These are phyloP conservation scores for Globisporangium yorkense DNA, from an alignment of 352 stramenopile genomes.

Conservation along the genomic window DNA sequence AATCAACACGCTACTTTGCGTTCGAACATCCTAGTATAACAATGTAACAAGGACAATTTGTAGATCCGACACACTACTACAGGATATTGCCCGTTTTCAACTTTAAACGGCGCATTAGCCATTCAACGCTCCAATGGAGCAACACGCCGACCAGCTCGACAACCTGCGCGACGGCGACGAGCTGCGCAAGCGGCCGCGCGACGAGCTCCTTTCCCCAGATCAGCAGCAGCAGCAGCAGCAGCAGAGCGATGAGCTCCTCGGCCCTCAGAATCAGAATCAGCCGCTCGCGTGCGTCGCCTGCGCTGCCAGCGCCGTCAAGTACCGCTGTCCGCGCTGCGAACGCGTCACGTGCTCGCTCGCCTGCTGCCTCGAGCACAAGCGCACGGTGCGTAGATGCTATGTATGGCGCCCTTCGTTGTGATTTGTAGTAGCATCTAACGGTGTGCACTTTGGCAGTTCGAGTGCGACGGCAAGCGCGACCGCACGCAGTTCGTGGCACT, in stretches of 20 bases:
- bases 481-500: conserved; percentile 73
- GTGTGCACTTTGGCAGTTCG: conserved; percentile 27
- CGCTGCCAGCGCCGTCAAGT: conserved; percentile 56
- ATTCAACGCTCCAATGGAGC: background rate
- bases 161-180: conserved; percentile 1
- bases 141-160: background rate
- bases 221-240: conserved; percentile 12
- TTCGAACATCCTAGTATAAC: too few species aligned
- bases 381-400: conserved; percentile 31
- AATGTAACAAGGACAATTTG: too few species aligned
- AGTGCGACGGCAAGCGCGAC: conserved; percentile 78
- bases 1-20: too few species aligned
- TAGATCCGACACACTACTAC: too few species aligned
- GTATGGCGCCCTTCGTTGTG: background rate
- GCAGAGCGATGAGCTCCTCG: background rate
- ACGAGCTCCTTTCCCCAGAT: background rate
- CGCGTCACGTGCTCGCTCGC: conserved; percentile 75
- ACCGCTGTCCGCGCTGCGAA: conserved; percentile 80
- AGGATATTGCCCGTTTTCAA: background rate
- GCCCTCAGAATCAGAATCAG: background rate
- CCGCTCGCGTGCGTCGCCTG: conserved; percentile 40
- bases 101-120: background rate
- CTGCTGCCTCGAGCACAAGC: conserved; percentile 81
- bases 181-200: conserved; percentile 27
- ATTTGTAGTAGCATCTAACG: too few species aligned